phyloP scores from a whole-genome alignment of 164 flowering plant genomes.

The Vitis amurensis region DNA sequence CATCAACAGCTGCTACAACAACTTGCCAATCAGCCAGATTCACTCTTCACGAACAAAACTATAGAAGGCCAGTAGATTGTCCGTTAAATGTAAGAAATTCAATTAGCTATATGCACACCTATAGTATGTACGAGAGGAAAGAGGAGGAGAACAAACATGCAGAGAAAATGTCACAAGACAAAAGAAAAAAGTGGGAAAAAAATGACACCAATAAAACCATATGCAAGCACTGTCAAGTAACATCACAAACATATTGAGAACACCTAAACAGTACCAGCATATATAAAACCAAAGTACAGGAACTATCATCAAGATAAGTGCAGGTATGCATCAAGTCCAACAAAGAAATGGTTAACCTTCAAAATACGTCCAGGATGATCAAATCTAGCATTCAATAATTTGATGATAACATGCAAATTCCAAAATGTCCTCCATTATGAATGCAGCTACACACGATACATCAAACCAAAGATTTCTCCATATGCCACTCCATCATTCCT shows the following conservation, averaged over 20 bases:
- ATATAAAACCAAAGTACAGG: neutral
- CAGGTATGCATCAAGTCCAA: slow-evolving; percentile 10
- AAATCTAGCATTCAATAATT: slow-evolving; percentile 25
- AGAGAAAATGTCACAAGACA: neutral
- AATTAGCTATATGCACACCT: neutral
- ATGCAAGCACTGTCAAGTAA: neutral
- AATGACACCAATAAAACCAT: neutral
- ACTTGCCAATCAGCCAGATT: slow-evolving; percentile 31
- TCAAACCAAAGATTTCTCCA: slow-evolving; percentile 3
- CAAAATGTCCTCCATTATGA: slow-evolving; percentile 4
- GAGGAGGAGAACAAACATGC: neutral
- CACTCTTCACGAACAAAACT: slow-evolving; percentile 23
- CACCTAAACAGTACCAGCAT: neutral
- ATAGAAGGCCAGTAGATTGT: slow-evolving; percentile 16
- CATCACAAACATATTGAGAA: neutral
- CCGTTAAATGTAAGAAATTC: slow-evolving; percentile 12
- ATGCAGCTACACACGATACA: slow-evolving; percentile 10
- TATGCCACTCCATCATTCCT: slow-evolving; percentile 34
- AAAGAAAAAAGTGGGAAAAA: neutral
- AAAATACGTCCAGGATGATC: slow-evolving; percentile 9
- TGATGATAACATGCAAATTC: slow-evolving; percentile 22
- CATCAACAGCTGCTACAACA: slow-evolving; percentile 30
- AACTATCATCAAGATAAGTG: slow-evolving; percentile 7
- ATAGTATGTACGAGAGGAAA: neutral
- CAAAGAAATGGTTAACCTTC: slow-evolving; percentile 16